These are phyloP conservation scores for Salix dunnii DNA, from an alignment of 345 rosid genomes.

Conservation along the genomic window DNA sequence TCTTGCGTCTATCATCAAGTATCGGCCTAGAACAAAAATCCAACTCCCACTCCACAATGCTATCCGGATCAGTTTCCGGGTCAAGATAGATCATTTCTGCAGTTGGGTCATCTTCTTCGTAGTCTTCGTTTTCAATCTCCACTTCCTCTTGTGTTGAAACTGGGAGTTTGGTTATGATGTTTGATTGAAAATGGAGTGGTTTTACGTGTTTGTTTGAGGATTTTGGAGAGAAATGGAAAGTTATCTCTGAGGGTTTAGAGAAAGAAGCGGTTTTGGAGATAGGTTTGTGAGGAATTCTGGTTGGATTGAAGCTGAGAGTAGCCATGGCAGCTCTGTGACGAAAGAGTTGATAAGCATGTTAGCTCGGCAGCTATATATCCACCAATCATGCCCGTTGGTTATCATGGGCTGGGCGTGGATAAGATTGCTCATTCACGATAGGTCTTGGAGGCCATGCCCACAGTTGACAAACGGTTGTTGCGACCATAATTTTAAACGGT, in stretches of 20 bases:
- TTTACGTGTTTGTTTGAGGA: constrained; percentile 19
- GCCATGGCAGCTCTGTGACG: constrained; percentile 51
- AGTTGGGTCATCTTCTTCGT: constrained; percentile 65
- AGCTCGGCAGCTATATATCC: constrained; percentile 22
- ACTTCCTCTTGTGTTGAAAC: constrained; percentile 53
- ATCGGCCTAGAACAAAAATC: constrained; percentile 96
- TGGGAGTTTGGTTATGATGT: constrained; percentile 42
- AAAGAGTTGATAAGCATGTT: constrained; percentile 18
- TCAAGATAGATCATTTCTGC: constrained; percentile 75
- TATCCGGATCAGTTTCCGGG: constrained; percentile 62
- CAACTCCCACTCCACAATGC: constrained; percentile 83
- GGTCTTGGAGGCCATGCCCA: not conserved
- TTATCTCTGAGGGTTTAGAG: constrained; percentile 32
- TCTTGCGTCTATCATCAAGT: constrained; percentile 82
- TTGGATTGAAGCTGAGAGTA: constrained; percentile 64
- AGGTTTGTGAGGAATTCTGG: constrained; percentile 45
- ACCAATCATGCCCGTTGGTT: constrained; percentile 27
- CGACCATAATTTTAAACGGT: too few species aligned
- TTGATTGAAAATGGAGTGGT: constrained; percentile 32
- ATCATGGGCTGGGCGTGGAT: constrained; percentile 7
- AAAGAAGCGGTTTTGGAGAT: constrained; percentile 32
- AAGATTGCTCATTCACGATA: not conserved
- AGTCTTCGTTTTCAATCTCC: constrained; percentile 12
- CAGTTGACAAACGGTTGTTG: too few species aligned
- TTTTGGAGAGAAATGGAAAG: constrained; percentile 24